Evolutionary conservation across 164 flowering plant species (phyloP).

Genomic region (grape (Vitis vinifera)): DNA sequence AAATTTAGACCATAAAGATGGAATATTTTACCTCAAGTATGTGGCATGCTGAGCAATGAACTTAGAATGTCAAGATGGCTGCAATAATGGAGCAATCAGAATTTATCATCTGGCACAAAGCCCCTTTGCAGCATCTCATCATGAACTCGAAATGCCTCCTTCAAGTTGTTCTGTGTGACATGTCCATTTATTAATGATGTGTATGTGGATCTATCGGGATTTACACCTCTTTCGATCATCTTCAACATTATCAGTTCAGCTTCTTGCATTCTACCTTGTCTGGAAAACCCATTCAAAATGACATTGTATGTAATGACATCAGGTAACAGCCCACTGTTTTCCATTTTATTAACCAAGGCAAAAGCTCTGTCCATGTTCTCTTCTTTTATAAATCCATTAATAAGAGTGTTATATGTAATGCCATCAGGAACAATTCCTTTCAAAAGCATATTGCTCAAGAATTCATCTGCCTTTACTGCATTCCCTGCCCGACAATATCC

Average conservation of each 20-base stretch:
- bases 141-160: conserved; percentile 83
- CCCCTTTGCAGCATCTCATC: conserved; percentile 89
- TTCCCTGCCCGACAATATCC: conserved; percentile 75
- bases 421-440: conserved; percentile 63
- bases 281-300: conserved; percentile 60
- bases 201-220: conserved; percentile 74
- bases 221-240: conserved; percentile 62
- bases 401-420: conserved; percentile 73
- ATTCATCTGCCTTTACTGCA: conserved; percentile 50
- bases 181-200: conserved; percentile 76
- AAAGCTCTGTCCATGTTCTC: conserved; percentile 61
- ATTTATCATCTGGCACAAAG: conserved; percentile 78
- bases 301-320: conserved; percentile 68
- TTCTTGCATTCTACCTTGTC: conserved; percentile 75
- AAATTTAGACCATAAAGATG: background rate
- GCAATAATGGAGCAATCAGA: conserved; percentile 27
- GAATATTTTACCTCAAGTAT: background rate
- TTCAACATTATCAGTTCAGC: conserved; percentile 51
- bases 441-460: conserved; percentile 48
- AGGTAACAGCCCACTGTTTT: conserved; percentile 53
- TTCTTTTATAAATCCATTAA: conserved; percentile 64
- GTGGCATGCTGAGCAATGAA: background rate
- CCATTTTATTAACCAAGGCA: conserved; percentile 57
- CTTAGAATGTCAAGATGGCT: background rate
- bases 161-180: conserved; percentile 61